These are phyloP conservation scores for Evansstolkia leycettana DNA, from an alignment of 495 filamentous ascomycete genomes.

Conservation along the genomic window DNA sequence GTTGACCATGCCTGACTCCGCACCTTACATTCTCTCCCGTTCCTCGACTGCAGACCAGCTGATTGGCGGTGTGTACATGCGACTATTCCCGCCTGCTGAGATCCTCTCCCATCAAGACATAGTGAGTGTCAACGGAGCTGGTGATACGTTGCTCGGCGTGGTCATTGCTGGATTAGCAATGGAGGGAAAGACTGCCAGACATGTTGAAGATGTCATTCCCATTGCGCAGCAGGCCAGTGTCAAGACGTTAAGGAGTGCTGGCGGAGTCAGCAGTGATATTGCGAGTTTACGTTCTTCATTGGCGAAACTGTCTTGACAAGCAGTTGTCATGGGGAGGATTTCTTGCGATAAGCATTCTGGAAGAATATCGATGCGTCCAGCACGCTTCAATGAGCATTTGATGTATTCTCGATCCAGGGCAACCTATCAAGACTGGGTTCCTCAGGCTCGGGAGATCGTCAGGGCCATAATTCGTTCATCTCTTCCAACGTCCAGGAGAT, in stretches of 20 bases:
- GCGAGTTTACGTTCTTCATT: constrained; percentile 3
- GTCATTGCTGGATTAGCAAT: constrained; percentile 53
- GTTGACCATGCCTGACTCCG: constrained; percentile 45
- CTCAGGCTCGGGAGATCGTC: too few species aligned
- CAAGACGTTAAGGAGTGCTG: constrained; percentile 57
- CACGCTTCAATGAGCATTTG: too few species aligned
- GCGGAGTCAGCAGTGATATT: constrained; percentile 49
- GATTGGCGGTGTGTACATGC: constrained; percentile 76
- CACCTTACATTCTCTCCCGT: constrained; percentile 58
- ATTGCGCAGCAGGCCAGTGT: constrained; percentile 61
- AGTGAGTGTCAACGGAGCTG: constrained; percentile 86
- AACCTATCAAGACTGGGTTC: too few species aligned
- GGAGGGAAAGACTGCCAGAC: constrained; percentile 8
- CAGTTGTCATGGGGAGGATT: too few species aligned
- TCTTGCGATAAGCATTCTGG: neutral
- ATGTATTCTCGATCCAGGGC: too few species aligned
- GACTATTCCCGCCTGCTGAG: constrained; percentile 59
- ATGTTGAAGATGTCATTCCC: constrained; percentile 30
- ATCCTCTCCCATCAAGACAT: constrained; percentile 46
- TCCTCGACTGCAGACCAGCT: constrained; percentile 30
- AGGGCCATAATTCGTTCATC: too few species aligned
- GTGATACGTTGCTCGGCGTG: constrained; percentile 84
- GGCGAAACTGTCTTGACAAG: too few species aligned
- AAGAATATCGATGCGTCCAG: too few species aligned
- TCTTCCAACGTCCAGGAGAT: too few species aligned